These are phyloP conservation scores for Parsonsia alboflavescens DNA, from an alignment of 257 asterid species.

Conservation along the genomic window DNA sequence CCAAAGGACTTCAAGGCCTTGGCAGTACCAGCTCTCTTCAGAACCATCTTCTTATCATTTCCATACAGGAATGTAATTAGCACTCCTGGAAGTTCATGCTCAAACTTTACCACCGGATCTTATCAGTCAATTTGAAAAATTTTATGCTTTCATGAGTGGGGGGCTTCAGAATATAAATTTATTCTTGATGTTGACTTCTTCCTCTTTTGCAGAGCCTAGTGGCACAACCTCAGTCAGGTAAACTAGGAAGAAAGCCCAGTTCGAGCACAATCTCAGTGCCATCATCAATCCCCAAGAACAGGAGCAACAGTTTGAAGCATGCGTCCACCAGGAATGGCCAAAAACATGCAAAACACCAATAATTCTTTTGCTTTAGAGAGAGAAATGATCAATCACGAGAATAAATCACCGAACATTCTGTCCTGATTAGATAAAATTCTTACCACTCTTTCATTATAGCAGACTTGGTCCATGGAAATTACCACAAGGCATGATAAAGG, in stretches of 20 bases:
- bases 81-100: not conserved
- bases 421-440: constrained; percentile 15
- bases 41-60: not conserved
- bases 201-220: constrained; percentile 42
- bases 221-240: constrained; percentile 37
- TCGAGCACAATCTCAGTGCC: constrained; percentile 49
- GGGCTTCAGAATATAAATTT: not conserved
- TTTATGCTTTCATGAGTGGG: not conserved
- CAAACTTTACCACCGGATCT: not conserved
- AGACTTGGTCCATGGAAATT: too few relatives aligned
- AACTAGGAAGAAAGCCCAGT: too few relatives aligned
- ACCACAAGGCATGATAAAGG: too few relatives aligned
- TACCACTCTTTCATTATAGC: not conserved
- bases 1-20: not conserved
- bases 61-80: not conserved
- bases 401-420: constrained; percentile 55
- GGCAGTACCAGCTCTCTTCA: too few relatives aligned
- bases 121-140: too few relatives aligned
- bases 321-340: constrained; percentile 27
- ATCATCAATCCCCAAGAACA: constrained; percentile 31
- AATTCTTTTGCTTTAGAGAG: constrained; percentile 22
- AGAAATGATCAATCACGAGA: constrained; percentile 40
- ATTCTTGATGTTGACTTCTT: not conserved
- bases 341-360: constrained; percentile 20
- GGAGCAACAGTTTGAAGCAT: constrained; percentile 29